Evolutionary conservation across 1,284 basidiomycete genomes (phyloP), one percentile per base, ranked within the genome.

Genomic region (Somion occarium): DNA sequence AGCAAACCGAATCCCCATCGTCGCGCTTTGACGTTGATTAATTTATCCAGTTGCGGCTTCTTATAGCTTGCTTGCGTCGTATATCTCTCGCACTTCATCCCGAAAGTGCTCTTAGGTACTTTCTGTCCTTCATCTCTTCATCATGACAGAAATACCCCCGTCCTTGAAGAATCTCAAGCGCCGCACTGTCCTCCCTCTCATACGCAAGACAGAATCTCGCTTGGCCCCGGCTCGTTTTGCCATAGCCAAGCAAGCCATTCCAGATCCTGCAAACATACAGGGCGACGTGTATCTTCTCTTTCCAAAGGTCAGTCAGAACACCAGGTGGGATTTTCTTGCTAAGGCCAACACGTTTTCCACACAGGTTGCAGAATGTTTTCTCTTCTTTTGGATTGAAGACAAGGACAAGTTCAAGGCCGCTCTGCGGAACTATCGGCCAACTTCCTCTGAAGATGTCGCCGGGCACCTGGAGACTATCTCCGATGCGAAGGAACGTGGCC

Each of bases 341-440:
- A n/a, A n/a, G n/a, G n/a, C n/a, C n/a, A n/a, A n/a, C n/a, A n/a
- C n/a, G n/a, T n/a, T n/a, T n/a, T n/a, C n/a, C 7, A 7, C 30
- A 34, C 15, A 34, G 30, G 30, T 34, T 34, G 30, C 30, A 7
- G 50, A 51, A 25, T 34, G 18, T 19, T 47, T 51, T 12, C 22
- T 51, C 3, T 51, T 51, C 44, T 51, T 51, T 37, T 23, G 27
- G 2, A 41, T 51, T n/a, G 46, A 38, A 25, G 43, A 51, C 38
- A 37, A 34, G 19, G 27, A 26, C 9, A 19, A 30, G n/a, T 51
- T 51, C 50, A 41, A 46, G 22, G 46, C 19, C 4, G 44, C 26
- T 20, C 38, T 51, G 2, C 30, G 20, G 19, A 18, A 34, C 3
- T 51, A 51, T 38, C 34, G 25, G 5, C 34, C 45, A 20, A 41